phyloP scores from a whole-genome alignment of 345 rosid species.

The Arabidopsis suecica region DNA sequence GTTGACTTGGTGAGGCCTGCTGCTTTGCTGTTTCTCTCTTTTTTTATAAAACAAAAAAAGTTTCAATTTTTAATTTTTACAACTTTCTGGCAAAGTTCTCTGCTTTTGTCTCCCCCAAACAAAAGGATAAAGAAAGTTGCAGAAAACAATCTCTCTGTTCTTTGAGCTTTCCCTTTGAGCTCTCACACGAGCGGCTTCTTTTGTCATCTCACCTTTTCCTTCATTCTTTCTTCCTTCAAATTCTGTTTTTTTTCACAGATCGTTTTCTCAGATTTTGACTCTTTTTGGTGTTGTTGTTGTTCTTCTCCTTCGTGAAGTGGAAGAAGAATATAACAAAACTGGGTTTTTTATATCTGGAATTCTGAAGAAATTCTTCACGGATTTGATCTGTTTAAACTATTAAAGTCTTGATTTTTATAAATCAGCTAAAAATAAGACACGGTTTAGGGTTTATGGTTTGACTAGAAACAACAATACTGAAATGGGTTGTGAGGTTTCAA shows the following conservation, averaged over 20 bases:
- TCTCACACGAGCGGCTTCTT: slow-evolving; percentile 43
- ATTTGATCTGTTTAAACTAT: slow-evolving; percentile 31
- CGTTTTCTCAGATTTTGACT: slow-evolving; percentile 32
- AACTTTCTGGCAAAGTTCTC: slow-evolving; percentile 43
- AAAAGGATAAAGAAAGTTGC: slow-evolving; percentile 21
- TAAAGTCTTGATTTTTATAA: slow-evolving; percentile 26
- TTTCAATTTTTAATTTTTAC: slow-evolving; percentile 15
- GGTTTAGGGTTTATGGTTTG: slow-evolving; percentile 46
- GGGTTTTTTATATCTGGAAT: neutral
- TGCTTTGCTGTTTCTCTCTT: slow-evolving; percentile 27
- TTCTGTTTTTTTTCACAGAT: neutral
- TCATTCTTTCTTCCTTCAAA: neutral
- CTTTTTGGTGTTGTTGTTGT: neutral
- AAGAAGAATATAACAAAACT: slow-evolving; percentile 24
- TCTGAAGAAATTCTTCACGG: neutral
- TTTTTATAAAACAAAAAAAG: neutral
- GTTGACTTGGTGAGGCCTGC: slow-evolving; percentile 51
- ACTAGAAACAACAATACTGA: slow-evolving; percentile 6
- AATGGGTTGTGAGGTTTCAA: slow-evolving; percentile 68
- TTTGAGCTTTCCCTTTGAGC: slow-evolving; percentile 32
- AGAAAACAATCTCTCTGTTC: slow-evolving; percentile 30
- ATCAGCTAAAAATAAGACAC: slow-evolving; percentile 4
- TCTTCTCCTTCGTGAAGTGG: slow-evolving; percentile 12
- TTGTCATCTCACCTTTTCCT: slow-evolving; percentile 21
- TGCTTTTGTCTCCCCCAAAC: slow-evolving; percentile 44